Evolutionary conservation across 1,284 basidiomycete species (phyloP).

Genomic region (Stygiomarasmius scandens): DNA sequence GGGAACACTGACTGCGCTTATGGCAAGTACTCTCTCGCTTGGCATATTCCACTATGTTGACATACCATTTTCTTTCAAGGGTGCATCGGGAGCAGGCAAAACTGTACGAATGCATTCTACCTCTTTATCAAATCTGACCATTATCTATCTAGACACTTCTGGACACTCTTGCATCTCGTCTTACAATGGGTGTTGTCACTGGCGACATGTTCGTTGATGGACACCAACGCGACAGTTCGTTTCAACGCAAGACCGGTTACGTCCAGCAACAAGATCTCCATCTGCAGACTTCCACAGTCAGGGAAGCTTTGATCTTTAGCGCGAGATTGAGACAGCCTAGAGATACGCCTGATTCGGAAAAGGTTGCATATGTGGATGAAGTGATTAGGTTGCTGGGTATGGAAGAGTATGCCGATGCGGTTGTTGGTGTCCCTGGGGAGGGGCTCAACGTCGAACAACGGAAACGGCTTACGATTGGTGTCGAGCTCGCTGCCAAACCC

Average conservation of each 20-base stretch:
- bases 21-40: constrained; percentile 25
- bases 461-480: constrained; percentile 57
- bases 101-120: no score
- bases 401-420: constrained; percentile 62
- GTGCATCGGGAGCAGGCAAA: constrained; percentile 65
- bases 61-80: constrained; percentile 17
- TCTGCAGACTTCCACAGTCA: constrained; percentile 56
- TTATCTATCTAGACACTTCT: no score
- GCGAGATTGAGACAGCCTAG: constrained; percentile 67
- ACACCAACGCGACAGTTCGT: constrained; percentile 55
- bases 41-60: neutral
- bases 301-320: constrained; percentile 71
- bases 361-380: constrained; percentile 70
- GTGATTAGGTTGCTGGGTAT: constrained; percentile 71
- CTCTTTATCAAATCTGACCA: no score
- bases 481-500: constrained; percentile 40
- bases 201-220: constrained; percentile 71
- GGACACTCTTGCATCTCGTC: constrained; percentile 68
- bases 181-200: constrained; percentile 62
- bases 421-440: constrained; percentile 66
- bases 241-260: constrained; percentile 57
- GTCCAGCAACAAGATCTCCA: constrained; percentile 45
- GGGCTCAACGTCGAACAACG: constrained; percentile 36
- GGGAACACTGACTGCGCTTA: constrained; percentile 55
- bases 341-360: constrained; percentile 55